Conservation (phyloP, 202 grass and related monocot genomes). For the Sporobolus alterniflorus region DNA sequence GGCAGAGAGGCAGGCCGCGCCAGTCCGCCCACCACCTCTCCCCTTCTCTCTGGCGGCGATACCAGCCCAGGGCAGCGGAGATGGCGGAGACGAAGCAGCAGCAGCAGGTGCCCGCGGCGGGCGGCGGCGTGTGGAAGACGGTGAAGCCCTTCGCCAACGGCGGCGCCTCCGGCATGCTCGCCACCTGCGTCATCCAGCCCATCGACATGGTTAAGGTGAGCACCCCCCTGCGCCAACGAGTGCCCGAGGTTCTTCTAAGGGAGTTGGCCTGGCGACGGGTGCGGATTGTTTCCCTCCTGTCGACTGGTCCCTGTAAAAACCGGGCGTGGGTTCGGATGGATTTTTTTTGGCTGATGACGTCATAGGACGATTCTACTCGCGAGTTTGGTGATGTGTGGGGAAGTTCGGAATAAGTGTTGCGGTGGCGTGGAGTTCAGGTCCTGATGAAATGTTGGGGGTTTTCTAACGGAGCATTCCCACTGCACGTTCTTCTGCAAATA, state of each 20-base stretch:
- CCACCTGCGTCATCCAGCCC: conserved; percentile 76
- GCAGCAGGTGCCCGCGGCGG: conserved; percentile 27
- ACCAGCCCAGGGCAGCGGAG: background rate
- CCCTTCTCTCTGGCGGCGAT: background rate
- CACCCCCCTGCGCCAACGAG: background rate
- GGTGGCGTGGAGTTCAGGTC: background rate
- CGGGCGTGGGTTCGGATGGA: background rate
- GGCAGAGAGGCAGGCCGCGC: background rate
- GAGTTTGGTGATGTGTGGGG: background rate
- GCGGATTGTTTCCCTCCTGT: background rate
- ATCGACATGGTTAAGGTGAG: conserved; percentile 80
- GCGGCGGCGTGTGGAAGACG: conserved; percentile 54
- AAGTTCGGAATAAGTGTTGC: background rate
- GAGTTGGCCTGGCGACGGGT: background rate
- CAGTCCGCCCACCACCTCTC: conserved; percentile 18
- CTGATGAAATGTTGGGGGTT: background rate
- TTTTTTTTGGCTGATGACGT: conserved; percentile 12
- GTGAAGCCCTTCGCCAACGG: conserved; percentile 71
- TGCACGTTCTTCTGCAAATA: background rate
- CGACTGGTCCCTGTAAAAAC: background rate
- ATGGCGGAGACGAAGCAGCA: conserved; percentile 65
- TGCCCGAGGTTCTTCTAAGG: background rate
- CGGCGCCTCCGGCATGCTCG: conserved; percentile 69
- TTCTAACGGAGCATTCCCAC: background rate
- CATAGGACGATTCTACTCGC: background rate